These are phyloP conservation scores for Toxoplasma gondii DNA, from an alignment of 169 alveolate species.

Conservation along the genomic window DNA sequence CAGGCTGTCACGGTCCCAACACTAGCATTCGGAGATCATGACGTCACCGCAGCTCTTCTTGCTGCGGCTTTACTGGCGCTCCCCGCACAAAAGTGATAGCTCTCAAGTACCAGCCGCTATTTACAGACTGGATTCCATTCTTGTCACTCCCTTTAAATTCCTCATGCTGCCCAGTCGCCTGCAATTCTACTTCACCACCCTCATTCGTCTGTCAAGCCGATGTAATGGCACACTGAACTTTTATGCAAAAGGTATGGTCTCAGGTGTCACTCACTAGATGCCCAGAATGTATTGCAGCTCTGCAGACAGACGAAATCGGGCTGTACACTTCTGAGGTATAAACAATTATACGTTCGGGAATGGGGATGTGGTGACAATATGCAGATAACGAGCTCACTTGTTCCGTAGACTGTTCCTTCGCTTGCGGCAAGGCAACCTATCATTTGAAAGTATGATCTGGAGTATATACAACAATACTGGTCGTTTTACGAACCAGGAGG, in stretches of 20 bases:
- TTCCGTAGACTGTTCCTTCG: slow-evolving; percentile 71
- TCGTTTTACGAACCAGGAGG: slow-evolving; percentile 75
- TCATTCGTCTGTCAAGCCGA: slow-evolving; percentile 30
- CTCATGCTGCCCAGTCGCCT: slow-evolving; percentile 29
- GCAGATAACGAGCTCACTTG: not conserved
- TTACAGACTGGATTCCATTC: slow-evolving; percentile 54
- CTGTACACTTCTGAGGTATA: slow-evolving; percentile 70
- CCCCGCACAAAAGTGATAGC: slow-evolving; percentile 48
- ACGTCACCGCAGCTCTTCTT: not conserved
- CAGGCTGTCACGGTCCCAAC: not conserved
- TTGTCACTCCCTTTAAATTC: slow-evolving; percentile 20
- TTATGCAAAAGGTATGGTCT: not conserved
- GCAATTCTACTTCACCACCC: slow-evolving; percentile 66
- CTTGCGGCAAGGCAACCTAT: slow-evolving; percentile 72
- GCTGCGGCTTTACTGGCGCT: not conserved
- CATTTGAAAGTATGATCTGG: not conserved
- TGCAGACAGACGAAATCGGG: slow-evolving; percentile 85
- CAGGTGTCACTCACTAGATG: slow-evolving; percentile 26
- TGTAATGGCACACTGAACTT: not conserved
- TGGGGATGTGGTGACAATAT: not conserved
- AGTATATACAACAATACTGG: slow-evolving; percentile 44
- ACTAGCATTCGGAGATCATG: not conserved
- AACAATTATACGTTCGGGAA: not conserved
- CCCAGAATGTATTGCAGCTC: slow-evolving; percentile 87
- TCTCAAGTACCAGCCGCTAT: slow-evolving; percentile 45